Conservation (phyloP, 2,329 filamentous ascomycete species). For the Lasiodiplodia citricola region DNA sequence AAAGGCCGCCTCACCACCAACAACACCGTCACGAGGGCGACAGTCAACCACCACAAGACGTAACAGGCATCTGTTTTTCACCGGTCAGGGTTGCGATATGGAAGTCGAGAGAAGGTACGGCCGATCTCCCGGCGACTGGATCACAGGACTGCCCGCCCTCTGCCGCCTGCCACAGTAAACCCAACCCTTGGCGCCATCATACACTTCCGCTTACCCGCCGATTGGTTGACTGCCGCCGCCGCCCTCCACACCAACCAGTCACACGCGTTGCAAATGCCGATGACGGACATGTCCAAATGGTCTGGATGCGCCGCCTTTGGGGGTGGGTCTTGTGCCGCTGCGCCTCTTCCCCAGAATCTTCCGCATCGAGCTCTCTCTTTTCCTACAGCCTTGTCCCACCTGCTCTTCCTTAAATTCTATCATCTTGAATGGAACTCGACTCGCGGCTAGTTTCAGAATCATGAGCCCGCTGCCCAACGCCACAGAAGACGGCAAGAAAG, state of each 20-base stretch:
- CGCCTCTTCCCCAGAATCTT: slow-evolving; percentile 20
- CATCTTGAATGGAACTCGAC: background rate
- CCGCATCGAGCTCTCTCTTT: background rate
- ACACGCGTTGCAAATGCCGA: slow-evolving; percentile 8
- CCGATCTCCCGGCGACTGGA: slow-evolving; percentile 17
- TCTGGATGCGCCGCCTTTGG: background rate
- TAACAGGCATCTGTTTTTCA: background rate
- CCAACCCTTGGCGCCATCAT: background rate
- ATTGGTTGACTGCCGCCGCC: slow-evolving; percentile 1
- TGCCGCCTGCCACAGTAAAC: background rate
- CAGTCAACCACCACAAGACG: background rate
- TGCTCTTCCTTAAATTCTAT: background rate
- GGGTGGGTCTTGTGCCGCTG: slow-evolving; percentile 10
- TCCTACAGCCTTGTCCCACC: background rate
- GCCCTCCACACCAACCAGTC: slow-evolving; percentile 1
- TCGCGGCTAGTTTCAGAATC: background rate
- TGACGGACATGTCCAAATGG: background rate
- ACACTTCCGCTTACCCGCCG: background rate
- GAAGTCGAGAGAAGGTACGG: background rate
- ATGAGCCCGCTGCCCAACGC: background rate
- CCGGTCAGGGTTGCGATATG: background rate
- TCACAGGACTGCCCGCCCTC: slow-evolving; percentile 8
- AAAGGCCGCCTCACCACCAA: slow-evolving; percentile 2
- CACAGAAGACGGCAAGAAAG: background rate
- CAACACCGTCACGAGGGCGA: background rate